Base-by-base conservation (phyloP, 2,329 filamentous ascomycete species). In the Colletotrichum sp. region DNA sequence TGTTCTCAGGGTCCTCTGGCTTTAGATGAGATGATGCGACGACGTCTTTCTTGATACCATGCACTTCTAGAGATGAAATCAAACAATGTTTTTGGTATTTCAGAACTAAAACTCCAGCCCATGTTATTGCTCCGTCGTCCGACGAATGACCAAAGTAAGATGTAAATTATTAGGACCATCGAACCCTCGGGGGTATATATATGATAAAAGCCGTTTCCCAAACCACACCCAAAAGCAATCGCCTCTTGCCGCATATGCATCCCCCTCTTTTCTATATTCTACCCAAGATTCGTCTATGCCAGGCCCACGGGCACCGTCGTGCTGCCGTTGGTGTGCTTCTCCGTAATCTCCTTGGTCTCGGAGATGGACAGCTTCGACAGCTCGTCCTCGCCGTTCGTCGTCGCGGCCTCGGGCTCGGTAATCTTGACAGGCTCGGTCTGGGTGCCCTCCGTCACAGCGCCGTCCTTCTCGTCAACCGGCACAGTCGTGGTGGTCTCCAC, bases 341-440 rank as follows among this genome's bases (percentile, higher is more conserved):
- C 74, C 1, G 55, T 25, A 15, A 70, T 56, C 74, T 76, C 71
- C 71, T 74, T 74, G 55, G 66, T 70, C 7, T 75, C 74, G 13
- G 71, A 76, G 61, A 85, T 78, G 65, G 80, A 81, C 22, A 85
- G 77, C 75, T 83, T 84, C 78, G 83, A 80, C 6, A 83, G 43
- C 7, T 81, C 73, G 9, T 71, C 80, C 9, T 81, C 80, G 43
- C 80, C 79, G 48, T 80, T 83, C 18, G 80, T 74, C 8, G 81
- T 77, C 6, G 79, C 60, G 12, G 80, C 16, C 22, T 32, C 67
- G n/a, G 48, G 80, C 74, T 83, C 82, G 9, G 78, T 78, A 4
- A 77, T 77, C 27, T 83, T 82, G 9, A 81, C 80, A 16, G 78
- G 74, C 30, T 72, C 71, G 1, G 81, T 81, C 74, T 82, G 81